Base-by-base conservation (phyloP, 352 stramenopile species). In the Phytophthora tubulina region DNA sequence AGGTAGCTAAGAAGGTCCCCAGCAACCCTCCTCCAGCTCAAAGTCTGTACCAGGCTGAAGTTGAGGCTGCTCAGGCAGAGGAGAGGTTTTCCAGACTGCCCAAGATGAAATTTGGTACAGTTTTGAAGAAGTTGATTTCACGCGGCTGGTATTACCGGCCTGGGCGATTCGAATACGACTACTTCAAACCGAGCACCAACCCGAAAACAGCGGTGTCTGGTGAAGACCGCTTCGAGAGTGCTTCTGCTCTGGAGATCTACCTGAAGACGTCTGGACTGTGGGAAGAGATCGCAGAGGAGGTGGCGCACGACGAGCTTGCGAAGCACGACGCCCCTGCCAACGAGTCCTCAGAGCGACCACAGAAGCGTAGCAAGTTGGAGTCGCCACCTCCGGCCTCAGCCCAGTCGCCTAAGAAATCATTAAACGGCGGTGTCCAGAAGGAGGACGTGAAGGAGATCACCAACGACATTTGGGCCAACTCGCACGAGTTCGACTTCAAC, bases 391-490 rank as follows among this genome's bases (percentile, higher is more conserved):
- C 49, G 6, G 15, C 44, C 21, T 76, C 48, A 27, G 60, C 53
- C 6, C 61, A 61, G 7, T 69, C 68, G 32, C 69, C 62, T 15
- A 84, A 84, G 63, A 78, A 75, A 68, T 46, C 74, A 46, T 56
- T 67, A 21, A 70, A 57, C 44, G 72, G 45, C 3, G 53, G 63
- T 49, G 69, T 79, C n/a, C 75, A 78, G 15, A 83, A 80, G 27
- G 76, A 82, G 14, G 81, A 90, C 2, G 86, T 90, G n/a, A 84
- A 84, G 32, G 75, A 76, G 33, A 73, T 94, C 32, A 86, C 86
- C 49, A 92, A 92, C 72, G 84, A 92, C 45, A 94, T 94, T 64
- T 94, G 86, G 86, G 81, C 81, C 42, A 94, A 94, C 73, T 90
- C 86, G 61, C 75, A 91, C 76, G 76, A 94, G 61, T 92, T 92